Base-by-base conservation (phyloP, 352 stramenopile genomes). In the Globisporangium takayamanum region DNA sequence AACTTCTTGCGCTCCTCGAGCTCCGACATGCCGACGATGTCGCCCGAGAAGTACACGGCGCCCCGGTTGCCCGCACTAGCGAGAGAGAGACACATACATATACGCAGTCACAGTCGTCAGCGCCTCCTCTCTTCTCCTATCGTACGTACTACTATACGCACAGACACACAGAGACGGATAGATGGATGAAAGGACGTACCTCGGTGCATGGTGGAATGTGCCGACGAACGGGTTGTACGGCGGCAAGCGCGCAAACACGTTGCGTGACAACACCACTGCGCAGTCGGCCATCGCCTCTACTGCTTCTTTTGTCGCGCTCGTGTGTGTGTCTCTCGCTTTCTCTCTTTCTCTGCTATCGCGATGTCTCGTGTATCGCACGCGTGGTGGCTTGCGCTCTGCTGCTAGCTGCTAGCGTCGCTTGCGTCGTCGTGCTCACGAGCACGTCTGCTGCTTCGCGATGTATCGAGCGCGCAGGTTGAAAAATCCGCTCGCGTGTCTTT, bases 1-100 rank as follows among this genome's bases (percentile, higher is more conserved):
- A 90, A 91, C 60, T 93, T 94, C 68, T 95, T 95, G 59, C 83
- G 84, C 66, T 95, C 83, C 64, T 95, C 84, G 12, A 94, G 77
- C 66, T 95, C 86, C 49, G 79, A 84, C 77, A 92, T 92, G 63
- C 84, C 79, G 36, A 95, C 84, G 46, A 95, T 94, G 59, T 95
- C 84, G 42, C 77, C 86, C 2, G 84, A 92, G 58, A 95, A 95
- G 67, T 94, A 95, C 49, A 89, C 76, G 16, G 86, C 86, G 39
- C 86, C 85, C 12, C 84, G 82, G 62, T 95, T 95, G 7, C 86
- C 86, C 44, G 86, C 86, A 56, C 84, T 91, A 36, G 28, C 28
- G 22, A 15, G 37, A 30, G 59, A 22, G 47, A 10, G 60, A 50
- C 28, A 55, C 1, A 36, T 18, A 36, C 14, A 42, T 12, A 47